Conservation (phyloP, 2,329 filamentous ascomycete genomes). For the Alternaria atra region DNA sequence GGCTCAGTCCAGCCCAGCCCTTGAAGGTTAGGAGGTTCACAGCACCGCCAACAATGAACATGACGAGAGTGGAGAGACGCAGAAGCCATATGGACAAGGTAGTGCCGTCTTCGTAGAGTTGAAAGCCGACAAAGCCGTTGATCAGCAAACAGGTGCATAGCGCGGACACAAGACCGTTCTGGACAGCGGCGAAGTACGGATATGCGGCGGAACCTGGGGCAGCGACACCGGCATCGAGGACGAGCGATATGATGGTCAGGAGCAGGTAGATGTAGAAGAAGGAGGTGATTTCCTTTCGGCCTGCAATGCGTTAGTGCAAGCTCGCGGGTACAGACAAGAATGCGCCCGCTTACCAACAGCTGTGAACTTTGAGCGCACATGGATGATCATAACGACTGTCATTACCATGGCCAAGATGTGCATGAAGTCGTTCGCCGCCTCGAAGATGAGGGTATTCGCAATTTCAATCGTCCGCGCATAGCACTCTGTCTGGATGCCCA, state of each 20-base stretch:
- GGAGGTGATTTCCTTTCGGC: constrained; percentile 76
- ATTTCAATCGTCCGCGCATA: constrained; percentile 95
- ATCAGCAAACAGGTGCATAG: constrained; percentile 89
- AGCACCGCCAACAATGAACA: constrained; percentile 87
- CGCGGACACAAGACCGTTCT: constrained; percentile 84
- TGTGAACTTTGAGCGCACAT: constrained; percentile 97
- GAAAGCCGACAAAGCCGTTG: constrained; percentile 98
- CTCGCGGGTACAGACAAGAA: constrained; percentile 59
- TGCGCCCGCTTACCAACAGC: constrained; percentile 77
- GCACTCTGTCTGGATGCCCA: constrained; percentile 87
- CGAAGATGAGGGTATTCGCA: constrained; percentile 98
- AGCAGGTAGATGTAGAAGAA: constrained; percentile 99
- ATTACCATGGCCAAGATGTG: constrained; percentile 91
- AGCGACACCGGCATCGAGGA: constrained; percentile 91
- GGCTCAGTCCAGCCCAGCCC: constrained; percentile 83
- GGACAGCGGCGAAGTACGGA: constrained; percentile 89
- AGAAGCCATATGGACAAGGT: constrained; percentile 93
- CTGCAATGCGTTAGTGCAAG: constrained; percentile 55
- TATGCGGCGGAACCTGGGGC: constrained; percentile 82
- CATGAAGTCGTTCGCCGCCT: constrained; percentile 88
- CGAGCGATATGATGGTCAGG: constrained; percentile 85
- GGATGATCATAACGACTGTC: constrained; percentile 97
- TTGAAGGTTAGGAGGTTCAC: constrained; percentile 94
- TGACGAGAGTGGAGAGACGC: constrained; percentile 76
- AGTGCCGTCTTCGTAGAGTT: constrained; percentile 97